A percentile compares a stretch with the other conserved stretches of the same genome.
These are phyloP conservation scores for Myxozyma vanderwaltii DNA, from an alignment of 805 yeast species.

Conservation along the genomic window DNA sequence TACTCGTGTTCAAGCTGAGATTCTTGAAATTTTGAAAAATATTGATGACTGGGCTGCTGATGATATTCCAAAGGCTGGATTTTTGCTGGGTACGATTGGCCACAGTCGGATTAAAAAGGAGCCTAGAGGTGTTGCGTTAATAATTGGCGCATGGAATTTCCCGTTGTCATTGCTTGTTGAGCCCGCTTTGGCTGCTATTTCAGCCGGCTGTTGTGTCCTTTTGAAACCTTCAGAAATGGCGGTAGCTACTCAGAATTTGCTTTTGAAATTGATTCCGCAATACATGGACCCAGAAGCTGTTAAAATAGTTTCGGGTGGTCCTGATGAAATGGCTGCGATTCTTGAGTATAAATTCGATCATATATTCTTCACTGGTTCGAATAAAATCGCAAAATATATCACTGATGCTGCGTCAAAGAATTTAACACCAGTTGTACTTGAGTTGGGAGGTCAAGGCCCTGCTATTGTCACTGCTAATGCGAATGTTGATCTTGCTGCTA, in stretches of 20 bases:
- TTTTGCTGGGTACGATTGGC: conserved; percentile 1
- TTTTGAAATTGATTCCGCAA: conserved; percentile 55
- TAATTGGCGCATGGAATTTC: conserved; percentile 7
- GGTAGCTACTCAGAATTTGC: conserved; percentile 57
- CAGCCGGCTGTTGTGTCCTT: conserved; percentile 9
- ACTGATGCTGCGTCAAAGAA: conserved; percentile 69
- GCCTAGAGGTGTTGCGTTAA: conserved; percentile 6
- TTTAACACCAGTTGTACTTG: conserved; percentile 68
- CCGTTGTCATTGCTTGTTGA: not conserved
- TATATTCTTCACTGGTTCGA: conserved; percentile 73
- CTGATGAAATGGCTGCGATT: conserved; percentile 60
- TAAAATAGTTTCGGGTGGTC: conserved; percentile 69
- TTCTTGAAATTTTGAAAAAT: not conserved
- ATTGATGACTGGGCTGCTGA: conserved; percentile 4
- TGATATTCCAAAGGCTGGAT: not conserved
- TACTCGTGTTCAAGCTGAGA: not conserved
- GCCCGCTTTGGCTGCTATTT: conserved; percentile 4
- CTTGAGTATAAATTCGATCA: conserved; percentile 60
- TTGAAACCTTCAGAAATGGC: conserved; percentile 63
- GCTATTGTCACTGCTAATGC: conserved; percentile 56
- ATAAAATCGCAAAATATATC: conserved; percentile 64
- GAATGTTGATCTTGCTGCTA: conserved; percentile 50
- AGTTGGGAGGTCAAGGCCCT: conserved; percentile 81
- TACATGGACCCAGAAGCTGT: conserved; percentile 62
- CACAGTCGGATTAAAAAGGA: not conserved